A percentile compares a stretch with the other conserved stretches of the same genome.
Conservation (phyloP, 2,329 filamentous ascomycete species). For the Ploettnerulaceae sp. region DNA sequence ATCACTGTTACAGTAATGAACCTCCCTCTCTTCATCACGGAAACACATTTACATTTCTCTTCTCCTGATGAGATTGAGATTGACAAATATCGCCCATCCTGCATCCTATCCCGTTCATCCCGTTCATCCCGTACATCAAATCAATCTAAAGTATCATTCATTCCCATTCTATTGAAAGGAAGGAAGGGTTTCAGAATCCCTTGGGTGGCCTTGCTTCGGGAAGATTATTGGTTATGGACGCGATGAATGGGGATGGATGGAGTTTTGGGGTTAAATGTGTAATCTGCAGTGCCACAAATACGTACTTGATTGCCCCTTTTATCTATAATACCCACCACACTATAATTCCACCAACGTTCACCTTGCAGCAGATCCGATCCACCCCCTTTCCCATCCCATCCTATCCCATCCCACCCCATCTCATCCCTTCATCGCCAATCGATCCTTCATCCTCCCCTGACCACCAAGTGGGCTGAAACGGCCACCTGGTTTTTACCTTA, state of each 20-base stretch:
- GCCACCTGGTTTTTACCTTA: slow-evolving; percentile 2
- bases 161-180: too few species aligned
- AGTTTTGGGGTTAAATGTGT: too few species aligned
- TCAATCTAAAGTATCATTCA: too few species aligned
- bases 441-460: slow-evolving; percentile 4
- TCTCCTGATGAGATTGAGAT: too few species aligned
- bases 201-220: slow-evolving; percentile 16
- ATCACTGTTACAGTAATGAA: too few species aligned
- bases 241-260: too few species aligned
- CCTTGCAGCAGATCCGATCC: slow-evolving; percentile 4
- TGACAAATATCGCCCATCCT: too few species aligned
- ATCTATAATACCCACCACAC: background rate
- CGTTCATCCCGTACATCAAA: too few species aligned
- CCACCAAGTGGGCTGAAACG: slow-evolving; percentile 16
- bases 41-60: too few species aligned
- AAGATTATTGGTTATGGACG: too few species aligned
- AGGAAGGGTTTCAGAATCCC: slow-evolving; percentile 21
- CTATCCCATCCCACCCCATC: slow-evolving; percentile 1
- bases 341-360: background rate
- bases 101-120: too few species aligned
- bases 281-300: slow-evolving; percentile 18
- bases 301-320: background rate
- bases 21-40: too few species aligned
- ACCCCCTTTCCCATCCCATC: background rate
- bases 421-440: slow-evolving; percentile 6